Percentiles rank a stretch among this genome's conserved stretches.
phyloP scores from a whole-genome alignment of 306 rosid genomes.

The Vigna reflexopilosa region DNA sequence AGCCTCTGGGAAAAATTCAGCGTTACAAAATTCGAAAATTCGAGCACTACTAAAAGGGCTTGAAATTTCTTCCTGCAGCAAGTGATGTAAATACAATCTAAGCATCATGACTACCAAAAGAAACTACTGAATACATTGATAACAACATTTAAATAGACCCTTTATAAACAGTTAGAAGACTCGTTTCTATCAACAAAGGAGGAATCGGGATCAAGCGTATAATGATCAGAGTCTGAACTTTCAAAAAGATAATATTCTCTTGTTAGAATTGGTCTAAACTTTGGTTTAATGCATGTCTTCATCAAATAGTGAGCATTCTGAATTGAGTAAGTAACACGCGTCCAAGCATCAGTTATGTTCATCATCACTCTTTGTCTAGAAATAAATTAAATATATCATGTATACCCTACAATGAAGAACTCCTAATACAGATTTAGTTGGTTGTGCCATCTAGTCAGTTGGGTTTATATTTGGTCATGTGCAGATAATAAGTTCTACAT shows the following conservation, averaged over 20 bases:
- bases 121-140: not conserved
- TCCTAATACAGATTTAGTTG: constrained; percentile 13
- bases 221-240: constrained; percentile 31
- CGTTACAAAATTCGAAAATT: constrained; percentile 72
- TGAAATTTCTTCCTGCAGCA: constrained; percentile 90
- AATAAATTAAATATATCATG: constrained; percentile 19
- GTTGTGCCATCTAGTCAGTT: constrained; percentile 20
- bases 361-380: constrained; percentile 21
- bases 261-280: constrained; percentile 30
- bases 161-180: constrained; percentile 46
- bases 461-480: constrained; percentile 35
- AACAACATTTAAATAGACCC: constrained; percentile 32
- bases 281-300: constrained; percentile 42
- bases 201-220: constrained; percentile 39
- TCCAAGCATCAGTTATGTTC: constrained; percentile 9
- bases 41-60: constrained; percentile 74
- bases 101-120: constrained; percentile 39
- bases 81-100: constrained; percentile 39
- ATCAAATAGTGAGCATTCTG: constrained; percentile 41
- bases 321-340: constrained; percentile 26
- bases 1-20: constrained; percentile 75
- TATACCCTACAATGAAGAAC: constrained; percentile 1
- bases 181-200: constrained; percentile 38
- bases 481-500: constrained; percentile 22
- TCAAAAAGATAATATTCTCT: constrained; percentile 41